Conservation (phyloP, 164 flowering plant species). For the Kalanchoe fedtschenkoi region DNA sequence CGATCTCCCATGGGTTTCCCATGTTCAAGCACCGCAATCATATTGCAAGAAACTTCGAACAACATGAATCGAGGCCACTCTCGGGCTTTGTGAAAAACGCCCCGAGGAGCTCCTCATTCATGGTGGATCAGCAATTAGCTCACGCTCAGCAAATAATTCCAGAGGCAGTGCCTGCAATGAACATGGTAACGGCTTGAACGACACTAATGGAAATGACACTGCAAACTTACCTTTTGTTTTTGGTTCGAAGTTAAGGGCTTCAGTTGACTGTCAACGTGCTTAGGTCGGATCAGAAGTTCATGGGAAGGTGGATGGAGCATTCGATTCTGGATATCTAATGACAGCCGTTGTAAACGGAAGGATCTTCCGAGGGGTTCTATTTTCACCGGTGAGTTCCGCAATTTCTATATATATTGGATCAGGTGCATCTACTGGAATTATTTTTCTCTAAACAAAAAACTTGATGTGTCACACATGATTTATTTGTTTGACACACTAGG, state of each 20-base stretch:
- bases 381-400: constrained; percentile 57
- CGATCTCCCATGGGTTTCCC: constrained; percentile 21
- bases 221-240: background rate
- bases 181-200: constrained; percentile 28
- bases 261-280: background rate
- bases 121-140: constrained; percentile 20
- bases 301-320: constrained; percentile 81
- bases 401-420: background rate
- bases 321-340: constrained; percentile 89
- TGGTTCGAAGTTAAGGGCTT: background rate
- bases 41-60: background rate
- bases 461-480: background rate
- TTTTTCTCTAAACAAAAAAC: background rate
- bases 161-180: constrained; percentile 21
- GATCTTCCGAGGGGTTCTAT: constrained; percentile 72
- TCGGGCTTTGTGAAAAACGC: background rate
- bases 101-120: background rate
- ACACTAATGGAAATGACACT: background rate
- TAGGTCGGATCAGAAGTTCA: constrained; percentile 85
- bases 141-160: constrained; percentile 17
- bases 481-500: constrained; percentile 25
- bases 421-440: background rate
- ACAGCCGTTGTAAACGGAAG: constrained; percentile 80
- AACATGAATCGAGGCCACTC: background rate
- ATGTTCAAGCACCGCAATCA: constrained; percentile 19